Base-by-base conservation (phyloP, 139 green algal species). In the Gonium pectorale region DNA sequence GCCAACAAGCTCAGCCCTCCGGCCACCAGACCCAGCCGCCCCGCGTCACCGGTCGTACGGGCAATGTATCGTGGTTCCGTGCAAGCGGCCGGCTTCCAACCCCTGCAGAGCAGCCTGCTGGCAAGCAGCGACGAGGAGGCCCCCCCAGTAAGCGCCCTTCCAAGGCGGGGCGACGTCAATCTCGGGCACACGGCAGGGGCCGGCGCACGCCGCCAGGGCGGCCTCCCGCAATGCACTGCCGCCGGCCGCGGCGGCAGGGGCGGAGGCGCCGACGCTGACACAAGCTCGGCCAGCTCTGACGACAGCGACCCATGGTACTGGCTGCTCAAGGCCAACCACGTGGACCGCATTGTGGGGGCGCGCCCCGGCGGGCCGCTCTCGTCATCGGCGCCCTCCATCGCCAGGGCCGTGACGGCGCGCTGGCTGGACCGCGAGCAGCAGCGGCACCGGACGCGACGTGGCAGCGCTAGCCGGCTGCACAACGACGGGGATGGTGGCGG, bases 301-400 rank as follows among this genome's bases (percentile, higher is more conserved):
- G 59, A 82, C 41, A 59, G 59, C 22, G 59, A 82, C 74, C 74
- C 74, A 22, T 46, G 26, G 40, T 82, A 43, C 74, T 82, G 74
- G 74, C 40, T 82, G 54, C n/a, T 13, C 19, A 82, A 82, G 59
- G 56, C 73, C 38, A 35, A 56, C 35, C 27, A 41, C 22, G 38
- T 37, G 21, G 73, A 69, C 73, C 73, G 73, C 37, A 24, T 81
- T 6, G 0, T 22, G 3, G 37, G 54, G 5, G 71, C 19, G 4
- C 49, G 71, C 24, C 43, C 26, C 22, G 33, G 44, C 33, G 71
- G 51, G 33, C 19, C 22, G 29, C 60, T 67, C 26, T 44, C 51
- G 26, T 80, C 71, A 31, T 46, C 44, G 5, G 22, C 46, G 4
- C 35, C 51, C 33, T 51, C 71, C 33, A 62, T 43, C 19, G 19